Evolutionary conservation across 1,284 basidiomycete species (phyloP).

Genomic region (Vanrija sp.): DNA sequence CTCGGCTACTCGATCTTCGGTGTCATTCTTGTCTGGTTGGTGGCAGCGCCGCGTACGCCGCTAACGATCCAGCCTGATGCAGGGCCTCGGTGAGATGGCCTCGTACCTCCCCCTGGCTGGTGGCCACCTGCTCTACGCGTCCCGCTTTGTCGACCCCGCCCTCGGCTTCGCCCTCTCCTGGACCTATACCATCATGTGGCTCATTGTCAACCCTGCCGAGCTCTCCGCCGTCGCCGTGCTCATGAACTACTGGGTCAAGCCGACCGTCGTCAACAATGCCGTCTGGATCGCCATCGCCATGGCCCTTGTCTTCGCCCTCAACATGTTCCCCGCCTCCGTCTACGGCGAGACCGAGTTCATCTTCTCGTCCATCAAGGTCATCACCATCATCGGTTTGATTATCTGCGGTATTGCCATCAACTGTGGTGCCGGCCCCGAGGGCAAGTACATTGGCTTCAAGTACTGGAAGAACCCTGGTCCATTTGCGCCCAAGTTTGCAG

Average conservation of each 20-base stretch:
- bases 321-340: slow-evolving; percentile 8
- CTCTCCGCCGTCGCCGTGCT: slow-evolving; percentile 22
- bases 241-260: slow-evolving; percentile 27
- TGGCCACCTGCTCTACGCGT: slow-evolving; percentile 68
- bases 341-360: slow-evolving; percentile 48
- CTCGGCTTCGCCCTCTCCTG: slow-evolving; percentile 34
- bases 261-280: slow-evolving; percentile 17
- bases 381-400: slow-evolving; percentile 60
- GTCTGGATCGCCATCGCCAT: slow-evolving; percentile 51
- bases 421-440: slow-evolving; percentile 47
- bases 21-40: background rate
- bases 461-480: slow-evolving; percentile 52
- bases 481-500: slow-evolving; percentile 32
- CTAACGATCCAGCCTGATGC: slow-evolving; percentile 6
- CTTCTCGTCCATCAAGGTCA: slow-evolving; percentile 66
- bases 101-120: slow-evolving; percentile 50
- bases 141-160: slow-evolving; percentile 31
- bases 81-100: slow-evolving; percentile 22
- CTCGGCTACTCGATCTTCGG: slow-evolving; percentile 1
- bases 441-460: slow-evolving; percentile 46
- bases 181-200: slow-evolving; percentile 30
- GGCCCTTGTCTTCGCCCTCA: slow-evolving; percentile 58
- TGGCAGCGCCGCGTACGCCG: background rate
- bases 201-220: background rate
- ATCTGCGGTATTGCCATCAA: slow-evolving; percentile 64